phyloP scores from a whole-genome alignment of 148 eudicot species.

The Selenicereus undatus region DNA sequence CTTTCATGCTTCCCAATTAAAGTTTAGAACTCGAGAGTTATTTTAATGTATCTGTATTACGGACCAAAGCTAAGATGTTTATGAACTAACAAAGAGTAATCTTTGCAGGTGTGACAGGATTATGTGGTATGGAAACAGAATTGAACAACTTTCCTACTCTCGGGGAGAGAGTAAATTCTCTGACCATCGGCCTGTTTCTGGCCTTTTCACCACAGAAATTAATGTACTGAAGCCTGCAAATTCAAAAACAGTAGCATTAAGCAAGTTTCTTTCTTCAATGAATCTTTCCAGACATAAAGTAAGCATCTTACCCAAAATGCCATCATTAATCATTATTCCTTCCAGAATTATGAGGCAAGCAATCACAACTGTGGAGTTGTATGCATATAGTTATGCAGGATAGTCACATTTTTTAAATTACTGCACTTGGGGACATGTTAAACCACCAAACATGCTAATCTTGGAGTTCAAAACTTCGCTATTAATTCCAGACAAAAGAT shows the following conservation, averaged over 20 bases:
- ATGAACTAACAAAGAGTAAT: constrained; percentile 13
- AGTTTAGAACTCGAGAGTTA: neutral
- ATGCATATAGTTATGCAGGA: neutral
- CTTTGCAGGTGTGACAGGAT: constrained; percentile 90
- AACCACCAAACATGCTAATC: neutral
- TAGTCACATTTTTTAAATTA: neutral
- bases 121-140: constrained; percentile 80
- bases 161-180: constrained; percentile 86
- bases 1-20: neutral
- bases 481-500: neutral
- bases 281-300: constrained; percentile 27
- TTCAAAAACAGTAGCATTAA: constrained; percentile 25
- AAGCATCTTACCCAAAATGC: constrained; percentile 12
- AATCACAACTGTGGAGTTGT: neutral
- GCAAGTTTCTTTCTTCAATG: constrained; percentile 34
- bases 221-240: constrained; percentile 40
- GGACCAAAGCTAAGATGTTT: neutral
- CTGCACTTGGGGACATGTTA: neutral
- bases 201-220: constrained; percentile 62
- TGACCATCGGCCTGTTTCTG: constrained; percentile 91
- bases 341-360: neutral
- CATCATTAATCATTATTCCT: neutral
- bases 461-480: too few species aligned
- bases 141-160: constrained; percentile 63
- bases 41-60: neutral